Conservation (phyloP, 2,329 filamentous ascomycete species). For the Arthrobotrys pseudoclavata region DNA sequence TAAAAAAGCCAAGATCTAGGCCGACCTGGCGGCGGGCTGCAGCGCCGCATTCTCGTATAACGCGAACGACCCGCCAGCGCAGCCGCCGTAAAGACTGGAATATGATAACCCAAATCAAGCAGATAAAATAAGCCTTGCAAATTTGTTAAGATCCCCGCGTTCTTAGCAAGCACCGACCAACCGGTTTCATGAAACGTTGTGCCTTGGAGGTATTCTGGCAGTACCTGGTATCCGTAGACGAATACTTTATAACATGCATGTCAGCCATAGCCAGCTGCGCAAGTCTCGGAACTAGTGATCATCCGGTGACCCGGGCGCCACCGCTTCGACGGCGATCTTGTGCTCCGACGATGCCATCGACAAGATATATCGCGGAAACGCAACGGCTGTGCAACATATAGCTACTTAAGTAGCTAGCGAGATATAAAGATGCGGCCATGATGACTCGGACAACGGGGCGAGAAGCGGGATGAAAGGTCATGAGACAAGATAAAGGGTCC, state of each 20-base stretch:
- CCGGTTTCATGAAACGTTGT: slow-evolving; percentile 19
- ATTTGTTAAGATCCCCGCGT: slow-evolving; percentile 19
- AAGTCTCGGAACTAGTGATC: slow-evolving; percentile 20
- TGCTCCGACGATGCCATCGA: slow-evolving; percentile 33
- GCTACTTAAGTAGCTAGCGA: no score
- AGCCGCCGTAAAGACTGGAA: neutral
- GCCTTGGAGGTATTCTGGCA: slow-evolving; percentile 12
- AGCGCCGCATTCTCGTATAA: slow-evolving; percentile 28
- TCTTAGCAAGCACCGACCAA: neutral
- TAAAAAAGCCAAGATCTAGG: slow-evolving; percentile 25
- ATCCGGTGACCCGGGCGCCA: slow-evolving; percentile 20
- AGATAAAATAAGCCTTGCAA: slow-evolving; percentile 14
- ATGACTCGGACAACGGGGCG: slow-evolving; percentile 27
- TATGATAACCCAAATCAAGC: slow-evolving; percentile 3
- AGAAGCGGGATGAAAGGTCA: slow-evolving; percentile 23
- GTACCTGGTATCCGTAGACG: neutral
- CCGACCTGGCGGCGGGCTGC: slow-evolving; percentile 18
- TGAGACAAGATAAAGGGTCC: slow-evolving; percentile 18
- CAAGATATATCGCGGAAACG: slow-evolving; percentile 12
- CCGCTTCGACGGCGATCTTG: slow-evolving; percentile 29
- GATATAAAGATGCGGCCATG: slow-evolving; percentile 11
- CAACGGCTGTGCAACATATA: slow-evolving; percentile 15
- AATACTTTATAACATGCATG: slow-evolving; percentile 13
- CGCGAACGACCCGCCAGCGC: slow-evolving; percentile 11
- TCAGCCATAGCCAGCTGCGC: slow-evolving; percentile 24